A percentile compares a stretch with the other conserved stretches of the same genome.
phyloP scores from a whole-genome alignment of 1,139 yeast genomes.

The Saccharomyces pastorianus region DNA sequence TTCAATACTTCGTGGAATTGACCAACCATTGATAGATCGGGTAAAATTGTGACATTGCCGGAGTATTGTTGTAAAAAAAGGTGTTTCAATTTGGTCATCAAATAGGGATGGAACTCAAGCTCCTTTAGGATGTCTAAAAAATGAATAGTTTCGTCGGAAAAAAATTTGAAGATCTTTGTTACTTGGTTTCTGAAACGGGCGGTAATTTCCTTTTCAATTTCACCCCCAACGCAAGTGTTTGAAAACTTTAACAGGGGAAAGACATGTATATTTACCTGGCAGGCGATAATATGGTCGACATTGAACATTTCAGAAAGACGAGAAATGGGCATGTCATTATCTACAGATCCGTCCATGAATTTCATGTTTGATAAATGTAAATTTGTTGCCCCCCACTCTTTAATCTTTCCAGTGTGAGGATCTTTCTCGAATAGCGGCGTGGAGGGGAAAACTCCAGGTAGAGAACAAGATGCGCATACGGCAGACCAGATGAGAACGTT shows the following conservation, averaged over 20 bases:
- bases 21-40: conserved; percentile 49
- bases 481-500: conserved; percentile 94
- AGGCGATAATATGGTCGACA: conserved; percentile 92
- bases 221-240: conserved; percentile 62
- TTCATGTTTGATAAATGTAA: conserved; percentile 46
- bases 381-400: conserved; percentile 59
- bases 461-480: conserved; percentile 91
- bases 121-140: conserved; percentile 65
- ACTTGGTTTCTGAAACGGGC: conserved; percentile 48
- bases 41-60: conserved; percentile 89
- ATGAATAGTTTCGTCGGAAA: conserved; percentile 69
- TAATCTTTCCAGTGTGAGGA: conserved; percentile 48
- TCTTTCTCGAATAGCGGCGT: conserved; percentile 80
- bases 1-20: conserved; percentile 59
- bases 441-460: conserved; percentile 86
- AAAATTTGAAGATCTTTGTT: conserved; percentile 51
- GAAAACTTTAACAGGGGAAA: conserved; percentile 74
- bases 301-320: conserved; percentile 91
- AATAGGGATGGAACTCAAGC: conserved; percentile 64
- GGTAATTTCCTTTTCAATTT: conserved; percentile 51
- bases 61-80: conserved; percentile 79
- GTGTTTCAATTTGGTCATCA: conserved; percentile 65
- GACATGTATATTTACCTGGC: conserved; percentile 95
- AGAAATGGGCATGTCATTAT: conserved; percentile 84
- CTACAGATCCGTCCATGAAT: conserved; percentile 93